A percentile compares a stretch with the other conserved stretches of the same genome.
Evolutionary conservation across 2,329 filamentous ascomycete species (phyloP).

Genomic region (Sarocladium oryzae): DNA sequence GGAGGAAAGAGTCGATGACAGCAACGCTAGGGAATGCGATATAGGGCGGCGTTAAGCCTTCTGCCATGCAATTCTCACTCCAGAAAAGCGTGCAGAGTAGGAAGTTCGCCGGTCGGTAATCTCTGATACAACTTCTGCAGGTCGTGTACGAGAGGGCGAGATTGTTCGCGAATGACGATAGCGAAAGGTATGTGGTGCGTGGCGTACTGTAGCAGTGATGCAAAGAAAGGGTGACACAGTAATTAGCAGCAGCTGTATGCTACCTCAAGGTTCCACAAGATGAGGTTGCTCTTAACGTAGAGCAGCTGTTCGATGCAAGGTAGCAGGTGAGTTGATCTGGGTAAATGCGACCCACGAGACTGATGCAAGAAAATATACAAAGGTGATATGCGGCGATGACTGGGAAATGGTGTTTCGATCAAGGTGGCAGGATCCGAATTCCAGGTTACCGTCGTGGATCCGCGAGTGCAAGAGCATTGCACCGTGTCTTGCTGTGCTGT

Average conservation of each 20-base stretch:
- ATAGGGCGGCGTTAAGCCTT: background rate
- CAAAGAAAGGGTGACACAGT: slow-evolving; percentile 3
- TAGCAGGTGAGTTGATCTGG: background rate
- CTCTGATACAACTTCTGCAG: background rate
- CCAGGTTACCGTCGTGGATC: background rate
- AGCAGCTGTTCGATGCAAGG: background rate
- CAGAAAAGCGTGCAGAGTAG: background rate
- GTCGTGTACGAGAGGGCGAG: background rate
- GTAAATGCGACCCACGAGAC: background rate
- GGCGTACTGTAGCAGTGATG: background rate
- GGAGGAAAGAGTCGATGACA: background rate
- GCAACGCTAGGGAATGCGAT: background rate
- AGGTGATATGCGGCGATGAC: background rate
- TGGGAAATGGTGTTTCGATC: slow-evolving; percentile 3
- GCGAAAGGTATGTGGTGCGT: background rate
- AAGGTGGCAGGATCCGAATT: slow-evolving; percentile 1
- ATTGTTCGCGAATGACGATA: background rate
- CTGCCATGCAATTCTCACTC: background rate
- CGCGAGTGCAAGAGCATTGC: background rate
- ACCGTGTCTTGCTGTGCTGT: background rate
- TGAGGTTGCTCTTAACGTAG: background rate
- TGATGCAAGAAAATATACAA: background rate
- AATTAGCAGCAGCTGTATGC: too few relatives aligned
- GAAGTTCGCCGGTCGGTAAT: background rate
- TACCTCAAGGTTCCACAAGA: too few relatives aligned